phyloP scores from a whole-genome alignment of 2,329 filamentous ascomycete genomes.

The Arthrobotrys iridis region DNA sequence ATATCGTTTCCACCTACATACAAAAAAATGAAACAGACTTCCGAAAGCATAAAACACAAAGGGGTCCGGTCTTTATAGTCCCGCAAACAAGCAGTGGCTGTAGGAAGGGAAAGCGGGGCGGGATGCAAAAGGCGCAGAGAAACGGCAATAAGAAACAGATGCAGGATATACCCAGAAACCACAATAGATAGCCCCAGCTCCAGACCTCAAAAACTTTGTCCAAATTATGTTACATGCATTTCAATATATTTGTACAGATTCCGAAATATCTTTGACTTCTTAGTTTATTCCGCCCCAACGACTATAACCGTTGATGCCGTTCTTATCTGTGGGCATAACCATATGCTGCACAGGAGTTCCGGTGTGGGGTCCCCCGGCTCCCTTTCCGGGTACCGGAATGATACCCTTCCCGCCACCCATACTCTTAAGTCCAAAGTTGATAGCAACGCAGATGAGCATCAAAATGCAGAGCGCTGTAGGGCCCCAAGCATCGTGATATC shows the following conservation, averaged over 20 bases:
- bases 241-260: conserved; percentile 15
- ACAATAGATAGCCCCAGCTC: conserved; percentile 2
- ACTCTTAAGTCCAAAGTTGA: conserved; percentile 78
- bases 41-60: not conserved
- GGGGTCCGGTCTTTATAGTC: not conserved
- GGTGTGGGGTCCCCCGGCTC: not conserved
- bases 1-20: not conserved
- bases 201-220: conserved; percentile 5
- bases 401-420: conserved; percentile 42
- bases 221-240: conserved; percentile 12
- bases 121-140: not conserved
- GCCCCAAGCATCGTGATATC: conserved; percentile 90
- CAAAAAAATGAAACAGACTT: not conserved
- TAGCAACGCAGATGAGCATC: conserved; percentile 75
- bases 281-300: conserved; percentile 49
- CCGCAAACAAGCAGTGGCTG: not conserved
- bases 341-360: not conserved
- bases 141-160: not conserved
- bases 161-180: conserved; percentile 12
- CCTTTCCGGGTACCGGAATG: conserved; percentile 35
- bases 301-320: conserved; percentile 34
- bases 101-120: not conserved
- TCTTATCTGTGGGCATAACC: not conserved
- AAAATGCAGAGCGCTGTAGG: conserved; percentile 79
- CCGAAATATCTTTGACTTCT: not conserved